Evolutionary conservation across 768 basidiomycete genomes (phyloP).

Genomic region (Tremella yokohamensis): DNA sequence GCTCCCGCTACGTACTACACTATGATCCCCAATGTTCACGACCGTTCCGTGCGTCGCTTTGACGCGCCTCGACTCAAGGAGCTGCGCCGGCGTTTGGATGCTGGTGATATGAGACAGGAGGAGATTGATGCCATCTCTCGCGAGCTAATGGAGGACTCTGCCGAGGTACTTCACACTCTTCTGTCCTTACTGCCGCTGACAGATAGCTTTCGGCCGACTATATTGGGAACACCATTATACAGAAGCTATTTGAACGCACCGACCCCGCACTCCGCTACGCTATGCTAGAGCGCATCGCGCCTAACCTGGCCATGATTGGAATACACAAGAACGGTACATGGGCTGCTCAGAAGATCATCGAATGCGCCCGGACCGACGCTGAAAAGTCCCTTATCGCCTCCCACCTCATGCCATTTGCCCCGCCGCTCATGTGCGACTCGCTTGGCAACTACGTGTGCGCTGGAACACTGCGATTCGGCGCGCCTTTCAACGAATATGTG

Average conservation of each 20-base stretch:
- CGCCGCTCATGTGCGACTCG: conserved; percentile 84
- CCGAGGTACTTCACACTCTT: conserved; percentile 56
- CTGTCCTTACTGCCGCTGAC: neutral
- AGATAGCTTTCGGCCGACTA: conserved; percentile 82
- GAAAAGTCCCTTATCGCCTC: conserved; percentile 80
- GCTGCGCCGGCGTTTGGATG: conserved; percentile 87
- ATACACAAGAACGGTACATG: conserved; percentile 99
- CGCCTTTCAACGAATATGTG: conserved; percentile 88
- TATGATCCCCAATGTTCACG: conserved; percentile 83
- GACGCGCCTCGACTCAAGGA: conserved; percentile 92
- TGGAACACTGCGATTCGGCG: conserved; percentile 76
- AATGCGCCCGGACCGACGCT: conserved; percentile 81
- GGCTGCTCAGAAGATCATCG: conserved; percentile 99
- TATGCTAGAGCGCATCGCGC: conserved; percentile 90
- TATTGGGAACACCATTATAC: conserved; percentile 97
- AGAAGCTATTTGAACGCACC: conserved; percentile 92
- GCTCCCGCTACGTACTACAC: conserved; percentile 95
- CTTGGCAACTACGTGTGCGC: conserved; percentile 54
- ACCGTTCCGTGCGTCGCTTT: conserved; percentile 79
- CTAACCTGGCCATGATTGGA: conserved; percentile 93
- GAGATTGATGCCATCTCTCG: conserved; percentile 86
- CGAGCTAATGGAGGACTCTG: conserved; percentile 91
- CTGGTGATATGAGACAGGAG: conserved; percentile 73
- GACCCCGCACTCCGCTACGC: conserved; percentile 70
- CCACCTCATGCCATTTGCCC: conserved; percentile 83